phyloP scores from a whole-genome alignment of 1,284 basidiomycete species.

The Sporisorium iseilematis-ciliati region DNA sequence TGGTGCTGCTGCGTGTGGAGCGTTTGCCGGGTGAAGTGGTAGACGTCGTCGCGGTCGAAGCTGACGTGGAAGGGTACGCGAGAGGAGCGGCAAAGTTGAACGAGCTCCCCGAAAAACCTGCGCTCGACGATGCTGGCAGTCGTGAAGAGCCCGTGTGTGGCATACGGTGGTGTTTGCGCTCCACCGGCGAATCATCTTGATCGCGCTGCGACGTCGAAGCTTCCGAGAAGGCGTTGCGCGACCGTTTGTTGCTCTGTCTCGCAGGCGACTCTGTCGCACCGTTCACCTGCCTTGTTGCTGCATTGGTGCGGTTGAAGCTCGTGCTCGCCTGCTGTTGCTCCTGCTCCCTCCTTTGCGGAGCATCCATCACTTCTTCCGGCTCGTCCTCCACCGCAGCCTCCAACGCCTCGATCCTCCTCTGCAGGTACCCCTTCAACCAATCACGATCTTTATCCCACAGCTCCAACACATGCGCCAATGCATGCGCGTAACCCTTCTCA shows the following conservation, averaged over 20 bases:
- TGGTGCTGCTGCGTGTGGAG: background rate
- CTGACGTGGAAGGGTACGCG: conserved; percentile 9
- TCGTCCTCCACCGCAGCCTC: conserved; percentile 40
- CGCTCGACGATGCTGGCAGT: background rate
- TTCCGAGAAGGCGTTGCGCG: conserved; percentile 6
- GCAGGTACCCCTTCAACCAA: conserved; percentile 54
- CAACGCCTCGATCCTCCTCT: conserved; percentile 50
- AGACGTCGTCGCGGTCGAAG: background rate
- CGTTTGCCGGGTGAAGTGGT: background rate
- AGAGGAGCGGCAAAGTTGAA: conserved; percentile 28
- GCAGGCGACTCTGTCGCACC: conserved; percentile 1
- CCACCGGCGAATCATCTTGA: background rate
- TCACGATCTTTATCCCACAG: conserved; percentile 41
- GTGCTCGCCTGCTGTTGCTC: conserved; percentile 8
- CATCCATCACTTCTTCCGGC: conserved; percentile 9
- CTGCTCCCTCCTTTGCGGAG: conserved; percentile 4
- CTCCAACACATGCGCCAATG: conserved; percentile 49
- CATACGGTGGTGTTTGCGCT: conserved; percentile 13
- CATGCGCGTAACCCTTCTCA: conserved; percentile 48
- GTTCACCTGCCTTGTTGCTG: background rate
- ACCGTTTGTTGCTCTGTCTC: conserved; percentile 19
- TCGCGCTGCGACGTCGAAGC: conserved; percentile 4
- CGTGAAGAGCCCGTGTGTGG: conserved; percentile 4
- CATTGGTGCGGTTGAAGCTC: background rate
- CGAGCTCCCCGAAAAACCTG: conserved; percentile 10